Conservation (phyloP, 1,284 basidiomycete species). For the Schizophyllum amplum region DNA sequence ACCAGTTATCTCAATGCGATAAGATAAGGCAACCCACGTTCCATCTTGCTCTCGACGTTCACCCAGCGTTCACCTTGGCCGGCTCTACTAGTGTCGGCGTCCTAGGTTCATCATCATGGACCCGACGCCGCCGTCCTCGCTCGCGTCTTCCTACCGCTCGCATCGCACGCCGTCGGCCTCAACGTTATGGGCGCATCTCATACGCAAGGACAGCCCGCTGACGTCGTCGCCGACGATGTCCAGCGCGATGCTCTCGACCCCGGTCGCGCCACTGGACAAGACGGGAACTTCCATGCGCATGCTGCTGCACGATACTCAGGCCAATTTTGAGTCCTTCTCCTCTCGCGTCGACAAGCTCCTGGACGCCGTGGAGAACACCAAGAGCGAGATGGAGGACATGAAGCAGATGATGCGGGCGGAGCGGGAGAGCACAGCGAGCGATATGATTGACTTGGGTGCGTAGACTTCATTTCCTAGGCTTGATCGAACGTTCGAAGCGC, state of each 20-base stretch:
- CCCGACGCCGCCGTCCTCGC: not conserved
- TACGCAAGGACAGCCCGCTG: slow-evolving; percentile 29
- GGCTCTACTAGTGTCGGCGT: too few species aligned
- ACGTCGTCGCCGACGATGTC: slow-evolving; percentile 7
- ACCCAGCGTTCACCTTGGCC: too few species aligned
- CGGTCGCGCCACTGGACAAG: slow-evolving; percentile 44
- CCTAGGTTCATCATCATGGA: too few species aligned
- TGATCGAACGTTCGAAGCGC: slow-evolving; percentile 8
- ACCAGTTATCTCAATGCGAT: too few species aligned
- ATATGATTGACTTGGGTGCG: slow-evolving; percentile 39
- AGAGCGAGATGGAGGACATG: slow-evolving; percentile 33
- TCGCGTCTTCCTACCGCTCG: not conserved
- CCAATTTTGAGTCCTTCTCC: slow-evolving; percentile 53
- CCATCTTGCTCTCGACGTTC: not conserved
- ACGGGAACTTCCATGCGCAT: slow-evolving; percentile 58
- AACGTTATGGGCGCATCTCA: slow-evolving; percentile 42
- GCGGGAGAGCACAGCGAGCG: slow-evolving; percentile 32
- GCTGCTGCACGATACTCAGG: slow-evolving; percentile 60
- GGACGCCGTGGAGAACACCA: slow-evolving; percentile 30
- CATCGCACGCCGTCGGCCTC: not conserved
- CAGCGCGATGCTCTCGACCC: slow-evolving; percentile 27
- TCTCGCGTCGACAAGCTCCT: slow-evolving; percentile 37
- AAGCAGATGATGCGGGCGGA: slow-evolving; percentile 37
- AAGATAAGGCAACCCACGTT: not conserved
- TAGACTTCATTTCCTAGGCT: slow-evolving; percentile 6